A percentile compares a stretch with the other conserved stretches of the same genome.
phyloP scores from a whole-genome alignment of 805 yeast genomes.

The Yarrowia yakushimensis region DNA sequence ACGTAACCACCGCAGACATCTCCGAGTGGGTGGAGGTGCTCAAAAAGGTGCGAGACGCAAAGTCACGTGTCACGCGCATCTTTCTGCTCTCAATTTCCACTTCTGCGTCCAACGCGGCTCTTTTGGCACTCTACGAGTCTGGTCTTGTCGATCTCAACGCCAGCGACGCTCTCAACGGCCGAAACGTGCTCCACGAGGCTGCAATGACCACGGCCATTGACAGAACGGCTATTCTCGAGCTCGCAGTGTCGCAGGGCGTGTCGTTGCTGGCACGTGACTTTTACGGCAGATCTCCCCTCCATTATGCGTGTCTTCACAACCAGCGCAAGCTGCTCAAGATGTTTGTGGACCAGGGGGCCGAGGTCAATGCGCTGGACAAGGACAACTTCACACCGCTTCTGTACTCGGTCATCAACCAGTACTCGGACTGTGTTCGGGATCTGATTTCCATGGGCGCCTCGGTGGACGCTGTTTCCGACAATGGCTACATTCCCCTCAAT shows the following conservation, averaged over 20 bases:
- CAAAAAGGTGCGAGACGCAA: conserved; percentile 41
- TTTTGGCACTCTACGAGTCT: conserved; percentile 47
- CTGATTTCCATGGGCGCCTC: conserved; percentile 48
- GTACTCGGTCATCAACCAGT: conserved; percentile 68
- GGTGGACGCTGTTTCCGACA: conserved; percentile 41
- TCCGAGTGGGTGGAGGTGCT: conserved; percentile 47
- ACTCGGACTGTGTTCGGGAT: conserved; percentile 51
- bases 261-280: conserved; percentile 38
- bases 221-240: conserved; percentile 35
- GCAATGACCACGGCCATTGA: conserved; percentile 34
- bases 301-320: conserved; percentile 68
- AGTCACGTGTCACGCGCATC: conserved; percentile 58
- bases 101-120: conserved; percentile 60
- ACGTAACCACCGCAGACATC: conserved; percentile 41
- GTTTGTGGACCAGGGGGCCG: conserved; percentile 42
- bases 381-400: conserved; percentile 70
- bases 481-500: conserved; percentile 58
- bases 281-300: conserved; percentile 75
- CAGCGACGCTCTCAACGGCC: conserved; percentile 68
- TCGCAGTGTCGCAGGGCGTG: conserved; percentile 35
- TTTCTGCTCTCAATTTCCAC: conserved; percentile 66
- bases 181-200: conserved; percentile 72
- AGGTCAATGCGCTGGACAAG: conserved; percentile 39
- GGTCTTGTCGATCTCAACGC: conserved; percentile 58
- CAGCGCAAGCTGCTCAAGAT: conserved; percentile 45